Evolutionary conservation across 257 asterid species (phyloP).

Genomic region (Scutellaria barbata): DNA sequence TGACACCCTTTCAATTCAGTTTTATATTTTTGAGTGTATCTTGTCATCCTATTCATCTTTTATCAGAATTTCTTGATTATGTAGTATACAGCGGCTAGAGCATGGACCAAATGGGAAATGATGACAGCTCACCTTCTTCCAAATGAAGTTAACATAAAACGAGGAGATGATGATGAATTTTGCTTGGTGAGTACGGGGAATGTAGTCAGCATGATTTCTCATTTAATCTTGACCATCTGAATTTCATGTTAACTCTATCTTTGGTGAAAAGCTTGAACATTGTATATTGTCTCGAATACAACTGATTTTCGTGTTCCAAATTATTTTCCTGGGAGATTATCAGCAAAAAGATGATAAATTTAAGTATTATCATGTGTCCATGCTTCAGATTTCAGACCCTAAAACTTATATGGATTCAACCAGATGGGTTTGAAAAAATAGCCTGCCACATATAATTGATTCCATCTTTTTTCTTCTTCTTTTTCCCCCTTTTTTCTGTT

Average conservation of each 20-base stretch:
- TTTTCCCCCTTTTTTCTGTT: neutral
- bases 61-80: constrained; percentile 36
- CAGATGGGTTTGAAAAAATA: neutral
- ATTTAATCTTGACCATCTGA: constrained; percentile 1
- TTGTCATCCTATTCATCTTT: constrained; percentile 20
- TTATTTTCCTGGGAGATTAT: neutral
- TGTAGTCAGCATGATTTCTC: constrained; percentile 11
- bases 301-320: neutral
- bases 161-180: constrained; percentile 84
- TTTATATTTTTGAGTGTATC: no score
- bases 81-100: constrained; percentile 93
- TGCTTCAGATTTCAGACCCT: constrained; percentile 3
- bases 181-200: constrained; percentile 74
- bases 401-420: neutral
- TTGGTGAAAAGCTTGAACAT: constrained; percentile 19
- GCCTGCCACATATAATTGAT: no score
- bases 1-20: no score
- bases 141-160: constrained; percentile 62
- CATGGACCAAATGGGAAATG: constrained; percentile 99
- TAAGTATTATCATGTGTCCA: neutral
- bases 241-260: constrained; percentile 4
- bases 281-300: neutral
- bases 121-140: constrained; percentile 95
- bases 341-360: constrained; percentile 6
- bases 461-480: neutral